A percentile compares a stretch with the other conserved stretches of the same genome.
Evolutionary conservation across 139 green algal species (phyloP).

Genomic region (Yamagishiella unicocca): DNA sequence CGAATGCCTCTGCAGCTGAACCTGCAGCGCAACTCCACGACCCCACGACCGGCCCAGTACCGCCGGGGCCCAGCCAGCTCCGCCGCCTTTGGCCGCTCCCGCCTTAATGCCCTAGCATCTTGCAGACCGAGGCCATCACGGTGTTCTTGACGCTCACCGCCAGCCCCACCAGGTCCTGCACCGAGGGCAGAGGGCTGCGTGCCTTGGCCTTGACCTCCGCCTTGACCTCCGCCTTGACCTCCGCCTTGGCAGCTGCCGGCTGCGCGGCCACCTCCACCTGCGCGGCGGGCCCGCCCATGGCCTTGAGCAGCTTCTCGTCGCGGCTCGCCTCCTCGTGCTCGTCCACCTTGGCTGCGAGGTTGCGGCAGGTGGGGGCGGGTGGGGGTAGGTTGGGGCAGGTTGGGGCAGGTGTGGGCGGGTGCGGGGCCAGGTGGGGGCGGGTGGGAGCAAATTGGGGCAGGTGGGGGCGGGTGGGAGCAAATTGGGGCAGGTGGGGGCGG

Average conservation of each 20-base stretch:
- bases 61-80: too few relatives aligned
- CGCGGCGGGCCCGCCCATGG: not conserved
- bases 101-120: not conserved
- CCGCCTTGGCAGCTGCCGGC: too few relatives aligned
- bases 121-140: not conserved
- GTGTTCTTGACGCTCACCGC: not conserved
- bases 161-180: not conserved
- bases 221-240: not conserved
- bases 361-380: not conserved
- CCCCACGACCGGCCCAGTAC: too few relatives aligned
- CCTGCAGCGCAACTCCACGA: too few relatives aligned
- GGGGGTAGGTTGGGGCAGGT: not conserved
- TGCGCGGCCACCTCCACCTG: not conserved
- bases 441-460: not conserved
- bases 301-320: not conserved
- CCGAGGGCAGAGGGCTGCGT: not conserved
- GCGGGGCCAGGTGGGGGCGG: not conserved
- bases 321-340: conserved; percentile 40
- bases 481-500: not conserved
- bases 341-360: conserved; percentile 42
- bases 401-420: not conserved
- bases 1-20: too few relatives aligned
- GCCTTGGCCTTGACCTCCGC: not conserved
- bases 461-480: not conserved
- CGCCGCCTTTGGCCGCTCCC: too few relatives aligned